A percentile compares a stretch with the other conserved stretches of the same genome.
These are phyloP conservation scores for Aspergillus fructus DNA, from an alignment of 2,329 filamentous ascomycete species.

Conservation along the genomic window DNA sequence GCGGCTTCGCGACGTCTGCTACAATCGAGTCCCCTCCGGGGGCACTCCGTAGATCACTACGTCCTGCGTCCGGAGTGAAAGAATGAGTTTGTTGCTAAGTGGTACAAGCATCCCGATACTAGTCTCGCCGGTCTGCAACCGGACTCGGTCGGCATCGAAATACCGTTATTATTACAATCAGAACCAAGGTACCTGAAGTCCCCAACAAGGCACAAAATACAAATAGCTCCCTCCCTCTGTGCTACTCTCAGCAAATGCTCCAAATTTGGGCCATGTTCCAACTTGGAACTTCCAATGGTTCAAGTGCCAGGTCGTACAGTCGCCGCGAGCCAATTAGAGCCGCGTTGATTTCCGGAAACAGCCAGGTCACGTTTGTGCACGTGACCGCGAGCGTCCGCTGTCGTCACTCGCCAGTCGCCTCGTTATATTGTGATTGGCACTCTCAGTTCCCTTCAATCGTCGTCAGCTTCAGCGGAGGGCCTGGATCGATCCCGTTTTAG, in stretches of 20 bases:
- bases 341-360: background rate
- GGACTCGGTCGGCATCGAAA: slow-evolving; percentile 4
- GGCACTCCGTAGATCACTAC: background rate
- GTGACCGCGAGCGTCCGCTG: background rate
- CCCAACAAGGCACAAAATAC: background rate
- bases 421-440: slow-evolving; percentile 11
- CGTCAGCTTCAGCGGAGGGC: slow-evolving; percentile 8
- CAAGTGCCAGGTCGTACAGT: background rate
- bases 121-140: background rate
- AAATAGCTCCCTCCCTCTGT: background rate
- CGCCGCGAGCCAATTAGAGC: background rate
- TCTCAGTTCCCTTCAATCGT: slow-evolving; percentile 6
- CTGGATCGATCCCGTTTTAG: slow-evolving; percentile 1
- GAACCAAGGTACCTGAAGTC: slow-evolving; percentile 3
- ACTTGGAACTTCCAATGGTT: background rate
- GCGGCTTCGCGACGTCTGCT: background rate
- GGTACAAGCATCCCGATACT: background rate
- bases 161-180: slow-evolving; percentile 4
- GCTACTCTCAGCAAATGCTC: background rate
- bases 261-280: background rate
- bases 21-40: background rate
- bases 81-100: background rate
- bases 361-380: background rate
- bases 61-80: background rate
- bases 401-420: background rate